Evolutionary conservation across 495 filamentous ascomycete genomes (phyloP).

Genomic region (Xylaria castorea): DNA sequence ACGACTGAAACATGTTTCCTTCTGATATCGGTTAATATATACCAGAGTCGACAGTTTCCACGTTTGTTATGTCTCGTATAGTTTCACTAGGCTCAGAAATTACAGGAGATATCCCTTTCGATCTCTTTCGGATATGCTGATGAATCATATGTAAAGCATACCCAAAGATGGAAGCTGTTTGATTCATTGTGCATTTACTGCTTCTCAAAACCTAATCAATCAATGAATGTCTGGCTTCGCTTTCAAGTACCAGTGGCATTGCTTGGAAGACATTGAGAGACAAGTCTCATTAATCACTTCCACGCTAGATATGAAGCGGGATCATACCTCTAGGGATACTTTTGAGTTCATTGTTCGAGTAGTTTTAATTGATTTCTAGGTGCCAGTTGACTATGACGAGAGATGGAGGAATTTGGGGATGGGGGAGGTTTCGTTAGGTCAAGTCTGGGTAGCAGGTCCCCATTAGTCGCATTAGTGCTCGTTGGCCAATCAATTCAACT

Average conservation of each 20-base stretch:
- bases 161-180: neutral
- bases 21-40: neutral
- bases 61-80: neutral
- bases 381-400: neutral
- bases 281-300: neutral
- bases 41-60: neutral
- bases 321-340: neutral
- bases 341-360: neutral
- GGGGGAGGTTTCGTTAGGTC: neutral
- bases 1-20: neutral
- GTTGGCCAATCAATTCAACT: constrained; percentile 12
- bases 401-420: neutral
- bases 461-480: neutral
- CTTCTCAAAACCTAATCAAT: neutral
- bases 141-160: neutral
- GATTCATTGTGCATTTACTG: neutral
- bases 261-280: neutral
- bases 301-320: neutral
- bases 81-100: neutral
- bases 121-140: too few relatives aligned
- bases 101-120: neutral
- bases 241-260: neutral
- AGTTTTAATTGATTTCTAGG: neutral
- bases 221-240: neutral
- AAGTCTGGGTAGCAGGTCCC: neutral